Evolutionary conservation across 805 yeast species (phyloP), one percentile per base, ranked within the genome.

Genomic region (Starmerella riodocensis): DNA sequence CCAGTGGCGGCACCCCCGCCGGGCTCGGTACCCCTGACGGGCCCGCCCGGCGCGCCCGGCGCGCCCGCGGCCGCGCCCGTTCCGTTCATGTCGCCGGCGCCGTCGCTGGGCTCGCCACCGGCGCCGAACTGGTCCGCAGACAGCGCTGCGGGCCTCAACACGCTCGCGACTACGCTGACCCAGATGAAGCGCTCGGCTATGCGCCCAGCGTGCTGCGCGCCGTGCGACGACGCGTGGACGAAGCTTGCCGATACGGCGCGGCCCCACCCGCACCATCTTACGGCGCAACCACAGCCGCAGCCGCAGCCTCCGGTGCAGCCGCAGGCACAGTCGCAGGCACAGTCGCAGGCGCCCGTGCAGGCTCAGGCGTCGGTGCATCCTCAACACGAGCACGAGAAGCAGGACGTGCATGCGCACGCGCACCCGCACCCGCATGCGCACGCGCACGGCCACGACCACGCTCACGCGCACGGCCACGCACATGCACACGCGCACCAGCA

Each of bases 131-230:
- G 27, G 9, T 24, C 27, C 13, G 27, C 27, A 11, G 13, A 24
- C 27, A 9, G 13, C 9, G 27, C 12, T 13, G 13, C 13, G 9
- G 26, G 26, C 12, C 26, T 37, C 29, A 20, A 30, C 25, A 25
- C 42, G 11, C 28, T 39, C 9, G 42, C 42, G 4, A 34, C 37
- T 3, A 16, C 37, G 21, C 37, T 39, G 8, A 29, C 42, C 17
- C 37, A 34, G 30, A 39, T 39, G 42, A 31, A 31, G 25, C 14
- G 19, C 13, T 29, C 32, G 11, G 19, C 20, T 11, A 24, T 24
- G 13, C n/a, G n/a, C n/a, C n/a, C n/a, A n/a, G n/a, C n/a, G n/a
- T n/a, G n/a, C n/a, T n/a, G n/a, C n/a, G n/a, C n/a, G n/a, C n/a
- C n/a, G n/a, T n/a, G n/a, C n/a, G n/a, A n/a, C n/a, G n/a, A n/a